These are phyloP conservation scores for Erodium trifolium DNA, from an alignment of 441 rosid genomes.

Conservation along the genomic window DNA sequence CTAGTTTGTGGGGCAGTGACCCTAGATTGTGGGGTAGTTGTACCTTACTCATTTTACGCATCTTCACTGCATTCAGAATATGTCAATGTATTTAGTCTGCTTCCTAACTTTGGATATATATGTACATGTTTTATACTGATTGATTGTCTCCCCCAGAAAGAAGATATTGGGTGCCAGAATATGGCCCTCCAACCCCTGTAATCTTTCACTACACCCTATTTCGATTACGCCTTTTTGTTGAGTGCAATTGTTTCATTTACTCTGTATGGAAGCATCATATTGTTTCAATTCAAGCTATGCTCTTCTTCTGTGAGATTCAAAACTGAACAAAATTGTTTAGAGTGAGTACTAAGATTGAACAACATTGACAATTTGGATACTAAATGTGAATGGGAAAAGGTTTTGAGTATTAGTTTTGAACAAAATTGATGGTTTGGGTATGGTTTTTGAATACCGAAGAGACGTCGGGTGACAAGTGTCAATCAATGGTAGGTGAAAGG, in stretches of 20 bases:
- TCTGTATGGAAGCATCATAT: slow-evolving; percentile 1
- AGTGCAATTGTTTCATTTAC: not conserved
- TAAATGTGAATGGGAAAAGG: too few relatives aligned
- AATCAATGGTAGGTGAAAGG: not conserved
- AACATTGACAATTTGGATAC: too few relatives aligned
- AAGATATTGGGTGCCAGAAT: slow-evolving; percentile 5
- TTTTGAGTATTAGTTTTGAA: too few relatives aligned
- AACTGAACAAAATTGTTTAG: too few relatives aligned
- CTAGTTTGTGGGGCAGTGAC: slow-evolving; percentile 1
- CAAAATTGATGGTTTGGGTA: not conserved
- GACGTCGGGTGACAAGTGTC: not conserved
- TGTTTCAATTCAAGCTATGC: not conserved
- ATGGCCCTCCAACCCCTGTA: slow-evolving; percentile 4
- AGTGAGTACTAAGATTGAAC: too few relatives aligned
- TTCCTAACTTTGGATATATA: not conserved
- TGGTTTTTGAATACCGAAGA: not conserved
- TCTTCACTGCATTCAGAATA: not conserved
- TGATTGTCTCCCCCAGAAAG: not conserved
- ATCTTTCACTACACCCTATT: not conserved
- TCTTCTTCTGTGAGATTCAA: not conserved
- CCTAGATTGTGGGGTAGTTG: slow-evolving; percentile 5
- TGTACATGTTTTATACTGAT: not conserved
- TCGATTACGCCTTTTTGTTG: not conserved
- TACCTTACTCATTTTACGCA: not conserved
- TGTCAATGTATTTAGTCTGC: not conserved